These are phyloP conservation scores for Fusarium buxicola DNA, from an alignment of 2,329 filamentous ascomycete species.

Conservation along the genomic window DNA sequence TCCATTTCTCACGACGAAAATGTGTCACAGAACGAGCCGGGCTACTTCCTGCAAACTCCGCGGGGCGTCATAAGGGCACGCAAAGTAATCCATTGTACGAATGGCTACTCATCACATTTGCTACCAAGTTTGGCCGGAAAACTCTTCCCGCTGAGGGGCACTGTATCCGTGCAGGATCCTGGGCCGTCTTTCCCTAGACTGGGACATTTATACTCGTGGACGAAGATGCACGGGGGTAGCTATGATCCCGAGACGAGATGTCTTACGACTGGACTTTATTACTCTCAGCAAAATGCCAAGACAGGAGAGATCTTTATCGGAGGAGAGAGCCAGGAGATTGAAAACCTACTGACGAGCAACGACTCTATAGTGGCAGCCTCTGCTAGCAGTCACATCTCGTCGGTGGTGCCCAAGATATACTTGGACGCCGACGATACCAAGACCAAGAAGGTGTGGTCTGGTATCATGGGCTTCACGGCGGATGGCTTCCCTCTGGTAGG, in stretches of 20 bases:
- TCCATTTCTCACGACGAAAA: conserved; percentile 40
- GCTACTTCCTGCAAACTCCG: conserved; percentile 55
- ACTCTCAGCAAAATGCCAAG: conserved; percentile 41
- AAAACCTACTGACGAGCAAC: conserved; percentile 56
- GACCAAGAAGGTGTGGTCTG: conserved; percentile 57
- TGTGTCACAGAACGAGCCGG: conserved; percentile 44
- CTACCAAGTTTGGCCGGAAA: conserved; percentile 59
- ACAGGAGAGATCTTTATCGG: conserved; percentile 62
- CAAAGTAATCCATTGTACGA: conserved; percentile 67
- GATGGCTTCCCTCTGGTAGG: conserved; percentile 63
- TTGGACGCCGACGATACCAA: not conserved
- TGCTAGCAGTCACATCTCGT: conserved; percentile 49
- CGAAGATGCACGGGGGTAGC: conserved; percentile 53
- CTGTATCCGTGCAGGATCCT: conserved; percentile 61
- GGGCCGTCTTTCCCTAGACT: conserved; percentile 43
- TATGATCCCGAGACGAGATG: conserved; percentile 61
- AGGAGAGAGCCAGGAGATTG: conserved; percentile 56
- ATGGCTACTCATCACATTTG: conserved; percentile 62
- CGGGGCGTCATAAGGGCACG: conserved; percentile 57
- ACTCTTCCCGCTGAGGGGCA: conserved; percentile 55
- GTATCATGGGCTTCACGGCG: conserved; percentile 57
- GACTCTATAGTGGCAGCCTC: conserved; percentile 54
- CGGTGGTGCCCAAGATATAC: conserved; percentile 53
- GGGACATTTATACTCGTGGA: conserved; percentile 56
- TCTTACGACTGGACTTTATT: conserved; percentile 41